These are phyloP conservation scores for Mycena haematopus DNA, from an alignment of 768 basidiomycete species.

Conservation along the genomic window DNA sequence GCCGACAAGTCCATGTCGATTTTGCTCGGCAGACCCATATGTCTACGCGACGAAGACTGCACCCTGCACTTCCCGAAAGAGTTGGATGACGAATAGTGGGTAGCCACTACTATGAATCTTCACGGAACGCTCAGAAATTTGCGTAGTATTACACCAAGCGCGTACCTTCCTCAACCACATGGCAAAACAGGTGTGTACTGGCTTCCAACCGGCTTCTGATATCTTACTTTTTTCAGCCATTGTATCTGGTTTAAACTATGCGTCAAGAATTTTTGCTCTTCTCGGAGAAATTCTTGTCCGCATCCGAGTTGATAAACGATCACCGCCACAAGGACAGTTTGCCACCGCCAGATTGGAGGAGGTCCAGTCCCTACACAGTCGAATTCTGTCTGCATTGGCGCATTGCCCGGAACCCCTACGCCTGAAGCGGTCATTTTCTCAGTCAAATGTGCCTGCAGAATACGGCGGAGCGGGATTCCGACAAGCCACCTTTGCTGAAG, in stretches of 20 bases:
- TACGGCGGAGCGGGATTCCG: conserved; percentile 76
- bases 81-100: conserved; percentile 89
- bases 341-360: conserved; percentile 86
- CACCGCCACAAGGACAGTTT: conserved; percentile 84
- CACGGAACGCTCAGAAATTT: conserved; percentile 40
- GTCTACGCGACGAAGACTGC: conserved; percentile 89
- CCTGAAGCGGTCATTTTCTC: conserved; percentile 62
- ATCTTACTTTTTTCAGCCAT: conserved; percentile 48
- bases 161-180: conserved; percentile 86
- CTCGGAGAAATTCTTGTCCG: conserved; percentile 88
- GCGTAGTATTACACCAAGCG: conserved; percentile 78
- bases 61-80: conserved; percentile 89
- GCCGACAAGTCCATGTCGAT: conserved; percentile 93
- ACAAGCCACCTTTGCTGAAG: conserved; percentile 85
- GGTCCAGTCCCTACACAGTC: conserved; percentile 78
- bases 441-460: conserved; percentile 59
- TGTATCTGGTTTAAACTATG: conserved; percentile 88
- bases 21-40: conserved; percentile 83
- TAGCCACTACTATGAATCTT: conserved; percentile 35
- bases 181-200: conserved; percentile 62
- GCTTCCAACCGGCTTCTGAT: not conserved
- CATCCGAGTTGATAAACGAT: conserved; percentile 86
- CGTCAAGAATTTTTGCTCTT: conserved; percentile 83
- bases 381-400: conserved; percentile 75
- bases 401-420: conserved; percentile 80